Evolutionary conservation across 2,329 filamentous ascomycete genomes (phyloP).

Genomic region (Pseudogymnoascus sp.): DNA sequence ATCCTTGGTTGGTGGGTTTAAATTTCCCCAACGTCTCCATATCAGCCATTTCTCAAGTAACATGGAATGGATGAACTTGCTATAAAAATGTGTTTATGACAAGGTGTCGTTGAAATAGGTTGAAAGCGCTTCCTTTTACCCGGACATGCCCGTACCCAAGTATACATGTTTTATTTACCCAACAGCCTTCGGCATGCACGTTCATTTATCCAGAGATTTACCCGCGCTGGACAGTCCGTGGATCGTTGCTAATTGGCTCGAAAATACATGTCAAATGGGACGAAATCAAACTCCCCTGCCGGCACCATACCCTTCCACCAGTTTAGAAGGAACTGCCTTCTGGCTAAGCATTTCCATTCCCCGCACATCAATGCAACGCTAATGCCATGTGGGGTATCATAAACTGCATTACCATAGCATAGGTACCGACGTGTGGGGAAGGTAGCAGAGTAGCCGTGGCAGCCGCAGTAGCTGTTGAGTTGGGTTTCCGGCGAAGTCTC

Average conservation of each 20-base stretch:
- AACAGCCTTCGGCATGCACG: not conserved
- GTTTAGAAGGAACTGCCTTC: not conserved
- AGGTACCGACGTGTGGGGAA: not conserved
- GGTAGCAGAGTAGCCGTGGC: not conserved
- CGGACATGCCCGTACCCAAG: not conserved
- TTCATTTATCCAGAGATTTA: not conserved
- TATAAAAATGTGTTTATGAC: not conserved
- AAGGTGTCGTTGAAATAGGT: not conserved
- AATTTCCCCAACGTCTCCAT: constrained; percentile 5
- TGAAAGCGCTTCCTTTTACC: not conserved
- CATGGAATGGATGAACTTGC: not conserved
- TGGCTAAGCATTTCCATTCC: not conserved
- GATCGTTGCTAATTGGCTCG: not conserved
- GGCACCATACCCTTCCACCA: not conserved
- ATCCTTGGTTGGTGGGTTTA: constrained; percentile 1
- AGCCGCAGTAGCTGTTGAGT: not conserved
- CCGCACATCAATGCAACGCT: not conserved
- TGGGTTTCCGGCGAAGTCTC: not conserved
- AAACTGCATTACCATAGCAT: not conserved
- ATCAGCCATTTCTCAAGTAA: not conserved
- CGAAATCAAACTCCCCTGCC: not conserved
- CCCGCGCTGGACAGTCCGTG: not conserved
- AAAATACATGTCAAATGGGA: not conserved
- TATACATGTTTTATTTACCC: not conserved
- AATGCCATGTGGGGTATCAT: not conserved